Evolutionary conservation across 768 basidiomycete species (phyloP), one percentile per base, ranked within the genome.

Genomic region (Chlorophyllum brunneum): DNA sequence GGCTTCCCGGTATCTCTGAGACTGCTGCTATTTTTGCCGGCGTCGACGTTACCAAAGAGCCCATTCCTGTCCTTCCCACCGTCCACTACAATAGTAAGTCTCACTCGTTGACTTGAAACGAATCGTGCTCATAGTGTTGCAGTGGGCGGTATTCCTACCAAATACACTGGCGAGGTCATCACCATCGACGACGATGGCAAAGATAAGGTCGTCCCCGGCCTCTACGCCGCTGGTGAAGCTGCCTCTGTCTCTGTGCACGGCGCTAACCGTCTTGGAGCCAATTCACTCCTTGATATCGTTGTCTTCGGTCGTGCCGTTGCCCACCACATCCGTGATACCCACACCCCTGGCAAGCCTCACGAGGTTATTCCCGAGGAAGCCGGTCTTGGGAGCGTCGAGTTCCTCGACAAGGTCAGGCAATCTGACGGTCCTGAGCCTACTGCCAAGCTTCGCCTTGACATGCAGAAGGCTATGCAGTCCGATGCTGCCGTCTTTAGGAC

Each of bases 131-230:
- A 54, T 26, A 1, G 48, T 47, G 15, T 27, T 58, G 31, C 44
- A 92, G 94, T 98, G 95, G 97, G 97, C 73, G 97, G 97, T 77
- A 98, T 99, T 69, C 97, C 97, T 50, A 98, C 97, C 49, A 91
- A 82, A 66, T 99, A 94, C 75, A 99, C 97, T 50, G 97, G 97
- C 59, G 97, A 99, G 70, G 97, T 92, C 59, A 67, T 99, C 61
- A 98, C 93, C 23, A 66, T 82, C 54, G 92, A 95, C 67, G 76
- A 85, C 71, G 75, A 88, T 49, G 97, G 95, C 61, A 88, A 97
- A 27, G 97, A 99, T 70, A 80, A 89, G 69, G 72, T 95, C 54
- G 97, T 99, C 26, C 94, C 95, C 48, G 97, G 97, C 59, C 77
- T 99, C 2, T 99, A 98, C 70, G 97, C 97, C 54, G 97, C 97